Base-by-base conservation (phyloP, 2,329 filamentous ascomycete genomes). In the Westerdykella aurantiaca region DNA sequence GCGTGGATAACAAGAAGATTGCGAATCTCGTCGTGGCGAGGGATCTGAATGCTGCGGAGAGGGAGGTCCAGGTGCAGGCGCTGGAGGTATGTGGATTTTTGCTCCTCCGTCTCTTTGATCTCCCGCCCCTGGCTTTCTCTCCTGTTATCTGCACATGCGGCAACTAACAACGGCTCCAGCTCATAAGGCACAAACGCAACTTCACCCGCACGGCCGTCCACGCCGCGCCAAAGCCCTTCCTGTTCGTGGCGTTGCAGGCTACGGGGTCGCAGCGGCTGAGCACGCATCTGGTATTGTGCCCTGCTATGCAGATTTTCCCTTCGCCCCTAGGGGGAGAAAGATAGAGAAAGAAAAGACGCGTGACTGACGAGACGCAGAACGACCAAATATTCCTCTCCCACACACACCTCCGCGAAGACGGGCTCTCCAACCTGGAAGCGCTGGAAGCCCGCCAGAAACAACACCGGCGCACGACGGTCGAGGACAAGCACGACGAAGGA, bases 381-480 rank as follows among this genome's bases (percentile, higher is more conserved):
- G 88, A 97, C 46, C 81, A 86, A 51, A 84, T 97, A 53, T 88
- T 89, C 61, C 82, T 97, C 45, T 91, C 87, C 0, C 90, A 97
- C 65, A 87, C 83, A 70, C 89, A 97, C 58, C 78, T 83, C 45
- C 74, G 78, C 4, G 72, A 76, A 1, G 81, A 91, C 61, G 87
- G 85, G 0, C 85, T 89, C 49, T 76, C 82, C 4, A 86, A 93
- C 50, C 66, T 91, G 0, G 86, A 94, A 47, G 83, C 87, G 31
- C 37, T 56, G 7, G 50, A 54, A 41, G 44, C 25, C 10, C 25
- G 25, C 25, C 25, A 29, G 11, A 12, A 12, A 9, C 25, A 29
- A 29, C 25, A n/a, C n/a, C n/a, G 11, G 10, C 25, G 11, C 46
- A 65, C 23, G 9, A 9, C 25, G 9, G 25, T 9, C 11, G 11